Base-by-base conservation (phyloP, 1,284 basidiomycete species). In the Afroboletus lepidellus region DNA sequence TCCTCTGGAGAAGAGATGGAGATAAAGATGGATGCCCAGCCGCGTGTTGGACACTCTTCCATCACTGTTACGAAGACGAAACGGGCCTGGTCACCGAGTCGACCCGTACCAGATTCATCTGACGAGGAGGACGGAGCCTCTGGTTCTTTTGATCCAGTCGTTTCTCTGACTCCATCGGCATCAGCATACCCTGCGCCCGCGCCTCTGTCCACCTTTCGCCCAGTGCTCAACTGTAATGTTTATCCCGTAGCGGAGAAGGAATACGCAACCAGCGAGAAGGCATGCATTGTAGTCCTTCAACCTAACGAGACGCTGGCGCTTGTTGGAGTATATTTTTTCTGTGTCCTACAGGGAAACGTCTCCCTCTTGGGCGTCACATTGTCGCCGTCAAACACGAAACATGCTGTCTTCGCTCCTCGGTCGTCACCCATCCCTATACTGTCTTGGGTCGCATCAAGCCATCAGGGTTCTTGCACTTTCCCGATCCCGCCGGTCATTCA, bases 351-450 rank as follows among this genome's bases (percentile, higher is more conserved):
- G 47, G 87, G 87, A 1, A 69, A 23, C 12, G 58, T 90, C 38
- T 69, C 73, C 3, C 38, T 90, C 0, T 69, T 72, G 13, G 87
- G 85, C 1, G 70, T 75, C 8, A 69, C 65, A 0, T 63, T 90
- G 8, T 41, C 54, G 1, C 63, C 80, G 1, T 80, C 81, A 0
- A 42, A 59, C 5, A 61, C 52, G 1, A 54, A 60, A 5, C 74
- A 87, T 54, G 65, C 65, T 21, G 71, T 90, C 21, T 90, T 81
- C 60, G 84, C 87, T 2, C 85, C 87, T 0, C 75, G 78, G 12
- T 88, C 81, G 0, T 79, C 85, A 8, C 85, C 88, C 1, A 65
- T 91, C 8, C 86, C 88, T 3, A 60, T 78, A 18, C 66, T 88
- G 20, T 66, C 72, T 41, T 52, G 53, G 69, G 58, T 65, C 2